These are phyloP conservation scores for Clavispora santaluciae DNA, from an alignment of 805 yeast genomes.

Conservation along the genomic window DNA sequence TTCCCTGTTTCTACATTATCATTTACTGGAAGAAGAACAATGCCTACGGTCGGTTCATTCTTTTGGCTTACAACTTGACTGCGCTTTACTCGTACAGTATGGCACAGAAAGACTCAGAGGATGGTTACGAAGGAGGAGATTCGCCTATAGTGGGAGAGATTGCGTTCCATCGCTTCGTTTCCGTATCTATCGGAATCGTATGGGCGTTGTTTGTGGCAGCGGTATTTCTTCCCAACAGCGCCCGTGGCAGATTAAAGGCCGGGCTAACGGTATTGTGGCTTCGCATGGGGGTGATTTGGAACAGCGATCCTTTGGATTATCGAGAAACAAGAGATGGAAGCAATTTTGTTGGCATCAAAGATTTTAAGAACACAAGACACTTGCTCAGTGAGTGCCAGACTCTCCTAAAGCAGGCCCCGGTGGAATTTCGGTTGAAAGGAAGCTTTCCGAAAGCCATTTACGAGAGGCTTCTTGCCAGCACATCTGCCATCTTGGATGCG, in stretches of 20 bases:
- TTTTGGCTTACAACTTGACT: slow-evolving; percentile 73
- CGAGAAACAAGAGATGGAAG: slow-evolving; percentile 17
- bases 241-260: slow-evolving; percentile 59
- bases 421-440: slow-evolving; percentile 72
- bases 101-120: slow-evolving; percentile 52
- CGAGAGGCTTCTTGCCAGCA: slow-evolving; percentile 45
- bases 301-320: slow-evolving; percentile 60
- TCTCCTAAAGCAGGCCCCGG: slow-evolving; percentile 64
- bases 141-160: slow-evolving; percentile 65
- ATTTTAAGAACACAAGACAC: slow-evolving; percentile 43
- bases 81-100: slow-evolving; percentile 71
- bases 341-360: slow-evolving; percentile 39
- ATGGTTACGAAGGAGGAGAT: slow-evolving; percentile 64
- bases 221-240: slow-evolving; percentile 68
- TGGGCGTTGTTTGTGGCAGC: slow-evolving; percentile 75
- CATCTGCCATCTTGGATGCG: slow-evolving; percentile 67
- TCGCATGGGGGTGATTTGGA: slow-evolving; percentile 77
- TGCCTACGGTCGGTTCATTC: slow-evolving; percentile 64
- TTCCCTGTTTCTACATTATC: slow-evolving; percentile 54
- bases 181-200: slow-evolving; percentile 66
- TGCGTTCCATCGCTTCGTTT: slow-evolving; percentile 71
- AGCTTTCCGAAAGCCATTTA: slow-evolving; percentile 56
- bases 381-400: slow-evolving; percentile 58
- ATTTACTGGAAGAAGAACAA: slow-evolving; percentile 60
- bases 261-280: slow-evolving; percentile 72